Percentiles rank a stretch among this genome's conserved stretches.
These are phyloP conservation scores for Didymella arachidicola DNA, from an alignment of 2,329 filamentous ascomycete species.

Conservation along the genomic window DNA sequence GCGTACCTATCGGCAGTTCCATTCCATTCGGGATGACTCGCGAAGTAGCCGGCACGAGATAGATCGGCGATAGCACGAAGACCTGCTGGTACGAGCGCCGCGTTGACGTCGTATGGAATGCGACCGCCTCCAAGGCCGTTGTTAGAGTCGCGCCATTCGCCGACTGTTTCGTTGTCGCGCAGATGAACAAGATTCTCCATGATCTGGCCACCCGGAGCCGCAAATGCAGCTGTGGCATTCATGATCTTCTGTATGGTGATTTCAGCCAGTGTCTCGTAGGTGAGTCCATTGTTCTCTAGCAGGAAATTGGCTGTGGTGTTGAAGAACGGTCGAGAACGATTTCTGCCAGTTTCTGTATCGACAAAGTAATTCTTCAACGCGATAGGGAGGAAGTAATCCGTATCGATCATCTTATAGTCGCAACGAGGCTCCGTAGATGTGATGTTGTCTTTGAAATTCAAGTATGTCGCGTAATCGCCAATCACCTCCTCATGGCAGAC, in stretches of 20 bases:
- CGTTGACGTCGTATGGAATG: conserved; percentile 72
- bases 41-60: conserved; percentile 60
- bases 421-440: conserved; percentile 62
- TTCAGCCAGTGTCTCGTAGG: conserved; percentile 61
- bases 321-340: conserved; percentile 50
- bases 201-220: conserved; percentile 55
- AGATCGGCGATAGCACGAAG: conserved; percentile 65
- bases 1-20: conserved; percentile 55
- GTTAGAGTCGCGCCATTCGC: conserved; percentile 69
- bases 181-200: conserved; percentile 66
- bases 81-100: conserved; percentile 67
- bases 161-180: conserved; percentile 62
- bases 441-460: conserved; percentile 63
- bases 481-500: conserved; percentile 72
- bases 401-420: conserved; percentile 69
- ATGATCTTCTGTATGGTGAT: conserved; percentile 67
- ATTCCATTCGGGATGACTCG: conserved; percentile 59
- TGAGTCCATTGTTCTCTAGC: conserved; percentile 60
- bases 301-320: conserved; percentile 59
- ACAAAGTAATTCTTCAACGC: conserved; percentile 67
- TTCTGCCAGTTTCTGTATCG: conserved; percentile 53
- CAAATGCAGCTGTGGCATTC: conserved; percentile 63
- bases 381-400: conserved; percentile 67
- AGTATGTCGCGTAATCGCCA: conserved; percentile 69
- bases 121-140: conserved; percentile 68